Evolutionary conservation across 768 basidiomycete species (phyloP), one percentile per base, ranked within the genome.

Genomic region (Suillus plorans): DNA sequence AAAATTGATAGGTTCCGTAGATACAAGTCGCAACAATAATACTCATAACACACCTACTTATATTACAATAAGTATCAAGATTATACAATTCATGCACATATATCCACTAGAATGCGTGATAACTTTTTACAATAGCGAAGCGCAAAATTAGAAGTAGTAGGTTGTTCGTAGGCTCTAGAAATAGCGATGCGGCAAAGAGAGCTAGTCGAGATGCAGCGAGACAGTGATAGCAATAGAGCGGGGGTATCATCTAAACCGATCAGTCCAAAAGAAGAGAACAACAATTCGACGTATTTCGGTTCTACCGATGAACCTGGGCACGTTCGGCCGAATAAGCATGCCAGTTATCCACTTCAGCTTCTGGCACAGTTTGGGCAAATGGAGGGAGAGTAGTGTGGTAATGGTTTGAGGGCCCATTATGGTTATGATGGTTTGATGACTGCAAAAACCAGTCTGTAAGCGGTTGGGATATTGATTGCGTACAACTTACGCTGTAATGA

Each of bases 301-400:
- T 76, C 79, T 82, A 89, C 69, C 86, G 84, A 72, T 87, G 49
- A 44, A 88, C 76, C 66, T 84, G 85, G 9, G 82, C 80, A 41
- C 89, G 85, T 73, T 89, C 88, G 44, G 88, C 85, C 56, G 88
- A 87, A 64, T 89, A 89, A 6, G 80, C 72, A 67, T 89, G 85
- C 89, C 89, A 90, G 49, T 71, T 81, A 74, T 88, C 85, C 74
- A 88, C 81, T 62, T 80, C 81, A 42, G 79, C 77, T 34, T 79
- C 70, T 36, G 77, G 69, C 1, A 76, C 74, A 20, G 78, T 76
- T 69, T 82, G 80, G 50, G 84, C 76, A 67, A 85, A 86, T 0
- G 84, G 78, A 8, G 82, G 81, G 57, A 86, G 70, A 52, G 84
- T 74, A 0, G 76, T 74, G 31, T 76, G 75, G 73, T 84, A 80